phyloP scores from a whole-genome alignment of 257 asterid species.

The Gentiana dahurica region DNA sequence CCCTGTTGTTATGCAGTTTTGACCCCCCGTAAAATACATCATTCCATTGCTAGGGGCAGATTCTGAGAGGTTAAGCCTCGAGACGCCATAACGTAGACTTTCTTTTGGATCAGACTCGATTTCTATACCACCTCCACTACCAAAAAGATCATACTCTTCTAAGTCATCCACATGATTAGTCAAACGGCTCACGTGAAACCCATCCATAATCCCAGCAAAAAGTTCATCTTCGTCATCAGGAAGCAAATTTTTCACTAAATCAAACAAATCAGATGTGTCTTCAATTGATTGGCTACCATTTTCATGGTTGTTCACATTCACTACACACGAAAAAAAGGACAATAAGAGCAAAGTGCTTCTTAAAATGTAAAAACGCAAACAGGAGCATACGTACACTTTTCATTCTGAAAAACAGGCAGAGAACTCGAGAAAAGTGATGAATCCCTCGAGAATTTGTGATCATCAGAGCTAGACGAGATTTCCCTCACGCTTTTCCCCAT shows the following conservation, averaged over 20 bases:
- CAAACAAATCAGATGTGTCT: constrained; percentile 23
- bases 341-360: constrained; percentile 6
- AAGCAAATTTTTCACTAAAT: constrained; percentile 38
- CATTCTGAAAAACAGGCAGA: constrained; percentile 42
- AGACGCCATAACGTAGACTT: constrained; percentile 19
- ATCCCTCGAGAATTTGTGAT: constrained; percentile 27
- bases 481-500: constrained; percentile 32
- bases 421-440: constrained; percentile 49
- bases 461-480: constrained; percentile 23
- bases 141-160: constrained; percentile 57
- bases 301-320: constrained; percentile 19
- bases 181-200: constrained; percentile 28
- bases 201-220: constrained; percentile 43
- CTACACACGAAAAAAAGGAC: constrained; percentile 20
- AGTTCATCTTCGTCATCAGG: constrained; percentile 69
- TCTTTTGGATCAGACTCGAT: constrained; percentile 45
- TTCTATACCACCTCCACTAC: constrained; percentile 67
- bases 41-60: constrained; percentile 23
- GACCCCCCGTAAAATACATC: constrained; percentile 18
- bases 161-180: constrained; percentile 32
- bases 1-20: constrained; percentile 23
- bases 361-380: neutral
- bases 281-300: constrained; percentile 17
- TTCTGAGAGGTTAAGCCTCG: constrained; percentile 31
- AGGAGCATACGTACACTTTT: constrained; percentile 29